Evolutionary conservation across 768 basidiomycete genomes (phyloP).

Genomic region (Cantharellus anzutake): DNA sequence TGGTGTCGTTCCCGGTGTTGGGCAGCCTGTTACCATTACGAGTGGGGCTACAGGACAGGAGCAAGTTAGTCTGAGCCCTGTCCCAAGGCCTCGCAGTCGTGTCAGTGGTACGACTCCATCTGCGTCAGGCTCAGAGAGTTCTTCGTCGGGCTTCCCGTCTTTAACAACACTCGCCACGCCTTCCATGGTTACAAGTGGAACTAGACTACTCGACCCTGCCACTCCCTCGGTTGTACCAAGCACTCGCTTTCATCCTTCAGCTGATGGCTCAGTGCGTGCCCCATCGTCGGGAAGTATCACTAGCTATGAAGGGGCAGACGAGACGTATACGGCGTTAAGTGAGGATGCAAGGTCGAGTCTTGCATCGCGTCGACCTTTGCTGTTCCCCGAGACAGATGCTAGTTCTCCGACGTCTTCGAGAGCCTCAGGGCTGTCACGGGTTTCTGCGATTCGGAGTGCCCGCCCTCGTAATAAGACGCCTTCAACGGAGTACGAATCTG

Average conservation of each 20-base stretch:
- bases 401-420: neutral
- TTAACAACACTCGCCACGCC: neutral
- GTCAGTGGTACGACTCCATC: neutral
- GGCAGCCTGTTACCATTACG: constrained; percentile 52
- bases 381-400: neutral
- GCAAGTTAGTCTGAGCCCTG: constrained; percentile 27
- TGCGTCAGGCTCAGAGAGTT: neutral
- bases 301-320: neutral
- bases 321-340: neutral
- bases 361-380: neutral
- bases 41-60: constrained; percentile 31
- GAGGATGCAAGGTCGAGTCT: neutral
- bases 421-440: neutral
- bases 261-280: neutral
- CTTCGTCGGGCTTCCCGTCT: neutral
- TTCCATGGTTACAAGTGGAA: neutral
- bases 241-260: neutral
- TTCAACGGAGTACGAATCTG: neutral
- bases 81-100: constrained; percentile 14
- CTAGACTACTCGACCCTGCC: neutral
- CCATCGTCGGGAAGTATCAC: neutral
- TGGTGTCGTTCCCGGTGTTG: constrained; percentile 24
- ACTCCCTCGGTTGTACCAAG: neutral
- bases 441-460: neutral
- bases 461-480: neutral